phyloP scores from a whole-genome alignment of 352 stramenopile genomes.

The Globisporangium iwayamae region DNA sequence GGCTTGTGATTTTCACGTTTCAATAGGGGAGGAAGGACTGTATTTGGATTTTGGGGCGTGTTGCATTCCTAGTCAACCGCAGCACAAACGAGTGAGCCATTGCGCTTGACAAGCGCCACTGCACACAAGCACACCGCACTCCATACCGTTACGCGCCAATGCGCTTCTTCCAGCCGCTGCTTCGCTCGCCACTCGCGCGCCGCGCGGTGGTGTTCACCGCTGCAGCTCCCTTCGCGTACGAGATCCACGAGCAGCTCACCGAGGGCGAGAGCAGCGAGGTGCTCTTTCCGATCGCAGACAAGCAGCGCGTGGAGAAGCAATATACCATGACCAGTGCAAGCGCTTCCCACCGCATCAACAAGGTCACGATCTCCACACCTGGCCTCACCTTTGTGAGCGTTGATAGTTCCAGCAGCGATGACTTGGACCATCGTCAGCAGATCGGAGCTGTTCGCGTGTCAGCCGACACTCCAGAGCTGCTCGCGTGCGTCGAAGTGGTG shows the following conservation, averaged over 20 bases:
- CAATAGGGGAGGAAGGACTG: too few species aligned
- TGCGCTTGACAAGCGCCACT: too few species aligned
- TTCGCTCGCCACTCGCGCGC: neutral
- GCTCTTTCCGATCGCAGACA: slow-evolving; percentile 2
- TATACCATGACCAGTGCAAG: slow-evolving; percentile 2
- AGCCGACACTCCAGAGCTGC: slow-evolving; percentile 1
- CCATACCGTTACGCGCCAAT: neutral
- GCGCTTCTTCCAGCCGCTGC: neutral
- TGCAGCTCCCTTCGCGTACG: slow-evolving; percentile 1
- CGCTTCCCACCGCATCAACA: neutral
- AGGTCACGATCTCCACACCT: slow-evolving; percentile 8
- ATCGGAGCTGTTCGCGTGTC: slow-evolving; percentile 10
- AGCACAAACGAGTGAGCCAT: too few species aligned
- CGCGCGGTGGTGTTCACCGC: neutral
- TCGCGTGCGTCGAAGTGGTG: slow-evolving; percentile 18
- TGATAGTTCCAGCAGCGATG: neutral
- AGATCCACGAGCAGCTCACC: neutral
- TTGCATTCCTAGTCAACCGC: too few species aligned
- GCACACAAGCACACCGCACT: too few species aligned
- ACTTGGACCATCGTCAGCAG: neutral
- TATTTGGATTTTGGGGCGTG: too few species aligned
- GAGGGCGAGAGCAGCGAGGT: slow-evolving; percentile 4
- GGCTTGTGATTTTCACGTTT: too few species aligned
- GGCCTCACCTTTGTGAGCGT: slow-evolving; percentile 11
- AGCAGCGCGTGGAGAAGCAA: slow-evolving; percentile 12